phyloP scores from a whole-genome alignment of 495 filamentous ascomycete genomes.

The Tuber indicum region DNA sequence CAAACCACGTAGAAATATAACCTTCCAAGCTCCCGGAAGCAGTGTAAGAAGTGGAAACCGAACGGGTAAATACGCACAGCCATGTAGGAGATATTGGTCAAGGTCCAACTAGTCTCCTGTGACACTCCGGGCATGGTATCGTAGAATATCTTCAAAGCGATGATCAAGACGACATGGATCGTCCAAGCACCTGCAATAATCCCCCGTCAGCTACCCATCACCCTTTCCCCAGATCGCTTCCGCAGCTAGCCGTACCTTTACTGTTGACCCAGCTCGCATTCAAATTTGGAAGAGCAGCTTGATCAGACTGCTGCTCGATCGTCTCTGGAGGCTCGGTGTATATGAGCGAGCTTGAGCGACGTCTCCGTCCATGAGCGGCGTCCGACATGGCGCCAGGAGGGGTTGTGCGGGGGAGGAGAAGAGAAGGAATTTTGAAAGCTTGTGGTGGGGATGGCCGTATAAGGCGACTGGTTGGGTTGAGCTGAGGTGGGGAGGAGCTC shows the following conservation, averaged over 20 bases:
- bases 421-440: slow-evolving; percentile 38
- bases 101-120: slow-evolving; percentile 95
- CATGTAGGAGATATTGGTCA: slow-evolving; percentile 99
- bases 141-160: slow-evolving; percentile 85
- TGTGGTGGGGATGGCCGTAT: slow-evolving; percentile 24
- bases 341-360: slow-evolving; percentile 90
- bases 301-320: slow-evolving; percentile 91
- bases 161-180: slow-evolving; percentile 88
- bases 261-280: slow-evolving; percentile 99
- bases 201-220: slow-evolving; percentile 18
- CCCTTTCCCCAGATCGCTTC: neutral
- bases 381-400: slow-evolving; percentile 40
- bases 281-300: slow-evolving; percentile 86
- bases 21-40: neutral
- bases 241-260: slow-evolving; percentile 63
- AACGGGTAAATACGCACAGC: slow-evolving; percentile 45
- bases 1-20: neutral
- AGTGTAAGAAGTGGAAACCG: neutral
- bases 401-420: slow-evolving; percentile 42
- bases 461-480: slow-evolving; percentile 22
- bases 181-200: slow-evolving; percentile 75
- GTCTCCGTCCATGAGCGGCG: slow-evolving; percentile 55
- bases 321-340: slow-evolving; percentile 93
- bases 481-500: slow-evolving; percentile 12
- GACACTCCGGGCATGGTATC: slow-evolving; percentile 90